Conservation (phyloP, 768 basidiomycete species). For the Collybia sp. region DNA sequence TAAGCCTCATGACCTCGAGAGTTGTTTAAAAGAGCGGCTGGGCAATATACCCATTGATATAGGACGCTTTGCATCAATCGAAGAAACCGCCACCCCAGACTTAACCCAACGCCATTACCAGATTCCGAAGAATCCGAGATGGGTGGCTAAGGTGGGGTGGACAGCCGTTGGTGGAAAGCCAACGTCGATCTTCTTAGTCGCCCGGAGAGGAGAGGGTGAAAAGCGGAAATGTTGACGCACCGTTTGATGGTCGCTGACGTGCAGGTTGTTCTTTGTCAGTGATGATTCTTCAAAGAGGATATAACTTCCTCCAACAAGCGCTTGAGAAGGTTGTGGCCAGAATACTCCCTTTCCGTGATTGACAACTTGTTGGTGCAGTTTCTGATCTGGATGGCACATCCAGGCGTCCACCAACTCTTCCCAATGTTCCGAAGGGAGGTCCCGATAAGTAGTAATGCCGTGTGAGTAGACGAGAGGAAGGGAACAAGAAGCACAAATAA, state of each 20-base stretch:
- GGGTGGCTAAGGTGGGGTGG: constrained; percentile 17
- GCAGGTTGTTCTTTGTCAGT: constrained; percentile 49
- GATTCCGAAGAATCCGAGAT: constrained; percentile 11
- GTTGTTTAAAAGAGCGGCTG: constrained; percentile 78
- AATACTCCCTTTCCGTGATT: constrained; percentile 61
- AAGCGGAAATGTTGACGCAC: constrained; percentile 39
- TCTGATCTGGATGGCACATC: constrained; percentile 96
- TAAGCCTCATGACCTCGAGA: constrained; percentile 64
- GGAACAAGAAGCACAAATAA: constrained; percentile 78
- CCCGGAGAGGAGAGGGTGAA: constrained; percentile 36
- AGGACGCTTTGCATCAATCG: constrained; percentile 97
- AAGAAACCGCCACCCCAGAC: constrained; percentile 32
- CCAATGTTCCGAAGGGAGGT: constrained; percentile 96
- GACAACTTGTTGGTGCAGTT: constrained; percentile 64
- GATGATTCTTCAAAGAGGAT: constrained; percentile 67
- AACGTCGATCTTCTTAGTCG: constrained; percentile 92
- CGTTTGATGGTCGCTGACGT: constrained; percentile 37
- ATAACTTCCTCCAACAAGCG: constrained; percentile 88
- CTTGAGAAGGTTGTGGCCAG: constrained; percentile 71
- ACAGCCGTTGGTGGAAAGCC: constrained; percentile 56
- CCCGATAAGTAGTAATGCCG: constrained; percentile 55
- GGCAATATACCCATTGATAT: constrained; percentile 43
- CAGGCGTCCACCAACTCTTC: constrained; percentile 95
- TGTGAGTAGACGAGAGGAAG: constrained; percentile 64
- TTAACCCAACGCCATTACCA: constrained; percentile 53